Percentiles rank a stretch among this genome's conserved stretches.
Conservation (phyloP, 352 stramenopile species). For the Phytophthora parvispora region DNA sequence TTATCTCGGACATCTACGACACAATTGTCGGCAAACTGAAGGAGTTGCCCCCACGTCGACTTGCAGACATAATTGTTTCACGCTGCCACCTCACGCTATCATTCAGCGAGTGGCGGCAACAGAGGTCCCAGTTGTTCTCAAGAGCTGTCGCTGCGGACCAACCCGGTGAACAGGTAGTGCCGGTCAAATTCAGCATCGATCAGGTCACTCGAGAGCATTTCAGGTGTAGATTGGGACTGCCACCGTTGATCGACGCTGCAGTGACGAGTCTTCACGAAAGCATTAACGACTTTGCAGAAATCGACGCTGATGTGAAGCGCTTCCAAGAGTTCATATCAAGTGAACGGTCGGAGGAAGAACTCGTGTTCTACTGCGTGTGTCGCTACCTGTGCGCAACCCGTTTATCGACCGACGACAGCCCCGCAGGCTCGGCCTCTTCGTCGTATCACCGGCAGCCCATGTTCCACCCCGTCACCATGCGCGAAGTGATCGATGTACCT, state of each 20-base stretch:
- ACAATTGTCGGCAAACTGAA: constrained; percentile 61
- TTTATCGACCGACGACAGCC: constrained; percentile 15
- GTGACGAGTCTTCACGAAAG: constrained; percentile 36
- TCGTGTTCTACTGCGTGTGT: constrained; percentile 73
- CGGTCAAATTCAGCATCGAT: constrained; percentile 45
- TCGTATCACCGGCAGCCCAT: constrained; percentile 49
- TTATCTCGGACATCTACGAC: constrained; percentile 79
- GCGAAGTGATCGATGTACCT: constrained; percentile 60
- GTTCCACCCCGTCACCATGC: constrained; percentile 61
- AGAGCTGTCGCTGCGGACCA: constrained; percentile 23
- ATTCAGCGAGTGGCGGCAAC: constrained; percentile 49
- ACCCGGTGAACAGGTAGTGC: constrained; percentile 13
- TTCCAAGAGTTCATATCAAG: constrained; percentile 68
- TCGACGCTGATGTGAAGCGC: constrained; percentile 67
- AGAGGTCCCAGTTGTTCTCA: constrained; percentile 28
- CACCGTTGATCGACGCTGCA: constrained; percentile 60
- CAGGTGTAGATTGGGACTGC: constrained; percentile 66
- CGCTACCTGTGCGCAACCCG: constrained; percentile 43
- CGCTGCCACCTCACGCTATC: constrained; percentile 62
- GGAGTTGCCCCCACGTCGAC: constrained; percentile 29
- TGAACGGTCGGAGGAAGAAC: constrained; percentile 61
- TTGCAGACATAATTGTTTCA: constrained; percentile 39
- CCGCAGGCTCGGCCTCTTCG: constrained; percentile 10
- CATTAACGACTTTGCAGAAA: constrained; percentile 44
- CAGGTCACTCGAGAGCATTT: constrained; percentile 71